phyloP scores from a whole-genome alignment of 495 filamentous ascomycete genomes.

The Neurospora sp. region DNA sequence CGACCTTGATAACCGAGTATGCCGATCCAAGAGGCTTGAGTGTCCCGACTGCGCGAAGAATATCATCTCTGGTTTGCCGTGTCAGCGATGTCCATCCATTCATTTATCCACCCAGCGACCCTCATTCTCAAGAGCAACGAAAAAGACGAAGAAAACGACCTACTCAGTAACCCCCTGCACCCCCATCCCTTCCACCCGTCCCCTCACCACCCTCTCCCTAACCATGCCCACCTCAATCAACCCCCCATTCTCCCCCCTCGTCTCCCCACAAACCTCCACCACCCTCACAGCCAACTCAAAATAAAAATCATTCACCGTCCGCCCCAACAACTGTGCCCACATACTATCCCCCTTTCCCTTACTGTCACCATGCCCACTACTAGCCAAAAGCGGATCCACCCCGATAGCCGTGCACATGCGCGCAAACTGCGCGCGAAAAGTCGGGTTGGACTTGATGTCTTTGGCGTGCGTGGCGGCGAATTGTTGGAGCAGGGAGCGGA shows the following conservation, averaged over 20 bases:
- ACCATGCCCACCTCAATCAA: slow-evolving; percentile 80
- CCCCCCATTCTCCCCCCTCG: slow-evolving; percentile 84
- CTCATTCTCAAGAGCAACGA: background rate
- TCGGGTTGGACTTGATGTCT: slow-evolving; percentile 89
- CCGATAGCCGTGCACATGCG: slow-evolving; percentile 97
- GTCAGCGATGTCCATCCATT: background rate
- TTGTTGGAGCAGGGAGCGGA: slow-evolving; percentile 84
- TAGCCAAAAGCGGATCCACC: slow-evolving; percentile 75
- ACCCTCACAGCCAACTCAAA: slow-evolving; percentile 91
- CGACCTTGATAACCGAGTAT: slow-evolving; percentile 73
- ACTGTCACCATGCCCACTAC: slow-evolving; percentile 40
- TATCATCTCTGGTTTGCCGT: slow-evolving; percentile 59
- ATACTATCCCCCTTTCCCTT: slow-evolving; percentile 48
- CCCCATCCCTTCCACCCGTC: slow-evolving; percentile 65
- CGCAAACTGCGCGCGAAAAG: slow-evolving; percentile 92
- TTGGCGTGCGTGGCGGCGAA: slow-evolving; percentile 91
- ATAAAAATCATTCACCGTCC: slow-evolving; percentile 90
- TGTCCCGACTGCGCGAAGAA: slow-evolving; percentile 79
- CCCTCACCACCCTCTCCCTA: slow-evolving; percentile 58
- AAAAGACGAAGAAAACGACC: slow-evolving; percentile 9
- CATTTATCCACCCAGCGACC: background rate
- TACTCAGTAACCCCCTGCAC: slow-evolving; percentile 60
- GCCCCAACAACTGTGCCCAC: slow-evolving; percentile 87
- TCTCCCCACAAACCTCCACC: slow-evolving; percentile 84
- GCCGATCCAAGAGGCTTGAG: slow-evolving; percentile 80